Evolutionary conservation across 306 rosid species (phyloP).

Genomic region (Gynostemma pentaphyllum): DNA sequence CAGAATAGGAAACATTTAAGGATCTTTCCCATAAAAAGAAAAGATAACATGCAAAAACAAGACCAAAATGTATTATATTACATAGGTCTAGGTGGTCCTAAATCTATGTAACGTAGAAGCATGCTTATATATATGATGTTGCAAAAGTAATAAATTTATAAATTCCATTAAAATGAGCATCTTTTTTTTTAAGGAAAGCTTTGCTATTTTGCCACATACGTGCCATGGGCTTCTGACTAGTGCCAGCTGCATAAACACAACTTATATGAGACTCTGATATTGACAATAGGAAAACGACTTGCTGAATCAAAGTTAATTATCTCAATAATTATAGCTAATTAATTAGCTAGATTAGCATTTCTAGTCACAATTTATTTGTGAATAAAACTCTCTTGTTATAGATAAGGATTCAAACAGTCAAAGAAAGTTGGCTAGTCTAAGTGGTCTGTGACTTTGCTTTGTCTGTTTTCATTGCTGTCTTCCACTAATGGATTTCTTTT

Average conservation of each 20-base stretch:
- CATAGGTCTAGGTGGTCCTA: conserved; percentile 11
- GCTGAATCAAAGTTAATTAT: not conserved
- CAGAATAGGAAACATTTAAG: not conserved
- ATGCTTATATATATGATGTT: not conserved
- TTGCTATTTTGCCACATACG: conserved; percentile 7
- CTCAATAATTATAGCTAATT: not conserved
- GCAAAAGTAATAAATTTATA: too few species aligned
- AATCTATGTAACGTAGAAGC: not conserved
- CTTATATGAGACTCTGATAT: conserved; percentile 9
- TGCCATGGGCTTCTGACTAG: conserved; percentile 11
- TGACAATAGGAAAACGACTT: conserved; percentile 10
- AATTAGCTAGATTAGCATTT: not conserved
- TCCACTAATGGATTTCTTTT: too few species aligned
- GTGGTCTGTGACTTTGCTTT: too few species aligned
- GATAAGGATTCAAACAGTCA: too few species aligned
- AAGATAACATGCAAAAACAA: not conserved
- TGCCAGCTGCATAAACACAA: conserved; percentile 12
- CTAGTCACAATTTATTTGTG: too few species aligned
- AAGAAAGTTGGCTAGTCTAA: too few species aligned
- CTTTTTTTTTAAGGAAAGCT: conserved; percentile 4
- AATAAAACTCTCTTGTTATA: too few species aligned
- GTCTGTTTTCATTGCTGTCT: too few species aligned
- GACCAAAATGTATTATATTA: conserved; percentile 10
- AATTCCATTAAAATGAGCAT: not conserved
- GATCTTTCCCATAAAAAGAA: not conserved